phyloP scores from a whole-genome alignment of 148 eudicot species.

The Cornus florida region DNA sequence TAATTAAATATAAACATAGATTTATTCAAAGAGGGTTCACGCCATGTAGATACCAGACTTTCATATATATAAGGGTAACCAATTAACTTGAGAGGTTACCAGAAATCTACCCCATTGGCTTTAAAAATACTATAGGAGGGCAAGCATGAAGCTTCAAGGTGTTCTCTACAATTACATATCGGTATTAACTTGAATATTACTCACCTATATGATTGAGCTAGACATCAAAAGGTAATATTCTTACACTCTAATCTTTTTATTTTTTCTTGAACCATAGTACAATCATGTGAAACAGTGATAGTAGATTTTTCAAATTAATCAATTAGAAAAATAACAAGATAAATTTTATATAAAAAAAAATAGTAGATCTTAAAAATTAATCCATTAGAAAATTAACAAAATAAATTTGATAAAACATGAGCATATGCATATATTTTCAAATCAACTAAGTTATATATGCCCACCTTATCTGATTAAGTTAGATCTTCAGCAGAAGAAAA shows the following conservation, averaged over 20 bases:
- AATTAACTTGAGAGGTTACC: no score
- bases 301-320: neutral
- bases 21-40: no score
- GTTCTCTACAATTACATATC: neutral
- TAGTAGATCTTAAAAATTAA: neutral
- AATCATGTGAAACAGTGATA: neutral
- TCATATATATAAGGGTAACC: neutral
- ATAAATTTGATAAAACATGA: neutral
- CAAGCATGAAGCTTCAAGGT: neutral
- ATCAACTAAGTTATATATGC: neutral
- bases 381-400: no score
- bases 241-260: no score
- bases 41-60: no score
- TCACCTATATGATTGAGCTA: constrained; percentile 3
- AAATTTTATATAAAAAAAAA: no score
- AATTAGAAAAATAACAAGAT: no score
- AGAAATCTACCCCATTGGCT: no score
- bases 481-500: neutral
- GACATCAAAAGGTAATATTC: neutral
- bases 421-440: neutral
- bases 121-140: no score
- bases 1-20: no score
- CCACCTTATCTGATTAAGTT: neutral
- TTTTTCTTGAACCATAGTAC: neutral
- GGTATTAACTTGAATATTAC: neutral